Evolutionary conservation across 306 rosid species (phyloP).

Genomic region (Morella rubra): DNA sequence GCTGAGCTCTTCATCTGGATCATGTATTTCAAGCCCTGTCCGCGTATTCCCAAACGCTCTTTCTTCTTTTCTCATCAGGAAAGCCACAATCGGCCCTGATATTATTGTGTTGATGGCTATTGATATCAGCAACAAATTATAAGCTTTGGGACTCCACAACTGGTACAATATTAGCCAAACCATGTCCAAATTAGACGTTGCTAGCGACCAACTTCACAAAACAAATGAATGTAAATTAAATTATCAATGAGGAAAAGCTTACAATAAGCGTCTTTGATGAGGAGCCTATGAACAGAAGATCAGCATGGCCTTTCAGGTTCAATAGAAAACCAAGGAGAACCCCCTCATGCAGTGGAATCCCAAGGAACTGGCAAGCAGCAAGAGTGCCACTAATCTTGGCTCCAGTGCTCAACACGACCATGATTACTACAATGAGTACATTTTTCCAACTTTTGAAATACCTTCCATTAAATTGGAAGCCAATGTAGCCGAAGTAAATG

Average conservation of each 20-base stretch:
- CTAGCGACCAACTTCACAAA: not conserved
- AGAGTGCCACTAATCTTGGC: conserved; percentile 82
- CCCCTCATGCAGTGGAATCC: conserved; percentile 66
- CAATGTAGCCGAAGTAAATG: conserved; percentile 77
- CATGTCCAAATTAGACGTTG: not conserved
- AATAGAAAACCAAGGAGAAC: conserved; percentile 71
- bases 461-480: conserved; percentile 66
- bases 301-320: conserved; percentile 92
- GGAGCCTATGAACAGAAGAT: conserved; percentile 69
- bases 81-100: conserved; percentile 77
- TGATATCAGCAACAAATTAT: conserved; percentile 61
- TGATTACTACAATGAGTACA: conserved; percentile 18
- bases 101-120: conserved; percentile 69
- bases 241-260: conserved; percentile 26
- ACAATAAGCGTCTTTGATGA: conserved; percentile 56
- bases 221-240: too few relatives aligned
- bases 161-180: conserved; percentile 36
- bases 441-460: conserved; percentile 27
- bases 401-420: conserved; percentile 61
- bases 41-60: conserved; percentile 53
- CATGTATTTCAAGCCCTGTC: conserved; percentile 48
- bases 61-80: conserved; percentile 55
- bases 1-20: conserved; percentile 54
- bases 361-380: conserved; percentile 54
- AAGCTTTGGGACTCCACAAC: conserved; percentile 50